Conservation (phyloP, 192 early-diverging fungal species). For the Gaertneriomyces sp. region DNA sequence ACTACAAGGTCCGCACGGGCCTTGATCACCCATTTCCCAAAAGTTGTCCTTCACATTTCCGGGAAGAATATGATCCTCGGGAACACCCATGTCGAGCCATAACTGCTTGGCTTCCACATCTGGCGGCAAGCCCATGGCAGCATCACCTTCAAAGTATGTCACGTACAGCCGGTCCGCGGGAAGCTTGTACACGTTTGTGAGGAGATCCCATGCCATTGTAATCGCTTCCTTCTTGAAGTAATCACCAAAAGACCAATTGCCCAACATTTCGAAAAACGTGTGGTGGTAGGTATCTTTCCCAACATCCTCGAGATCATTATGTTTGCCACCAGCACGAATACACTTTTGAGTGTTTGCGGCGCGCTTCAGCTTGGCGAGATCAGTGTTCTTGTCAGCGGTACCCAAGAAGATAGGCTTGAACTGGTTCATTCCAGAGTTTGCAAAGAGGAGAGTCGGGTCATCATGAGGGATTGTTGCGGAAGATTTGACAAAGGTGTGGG, state of each 20-base stretch:
- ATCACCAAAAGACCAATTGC: constrained; percentile 99
- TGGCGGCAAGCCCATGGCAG: constrained; percentile 68
- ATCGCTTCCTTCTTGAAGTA: constrained; percentile 98
- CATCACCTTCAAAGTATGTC: constrained; percentile 94
- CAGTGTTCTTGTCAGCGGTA: constrained; percentile 89
- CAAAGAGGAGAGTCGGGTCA: constrained; percentile 94
- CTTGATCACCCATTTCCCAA: constrained; percentile 98
- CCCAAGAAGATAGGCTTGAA: constrained; percentile 97
- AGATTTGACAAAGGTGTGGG: constrained; percentile 76
- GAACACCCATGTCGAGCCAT: constrained; percentile 87
- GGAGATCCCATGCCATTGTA: constrained; percentile 83
- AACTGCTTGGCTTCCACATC: constrained; percentile 88
- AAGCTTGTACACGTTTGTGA: constrained; percentile 80
- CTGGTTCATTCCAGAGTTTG: constrained; percentile 98
- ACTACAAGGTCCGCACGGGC: constrained; percentile 96
- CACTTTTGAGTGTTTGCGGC: constrained; percentile 98
- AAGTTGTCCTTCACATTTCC: constrained; percentile 95
- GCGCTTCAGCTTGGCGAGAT: constrained; percentile 82
- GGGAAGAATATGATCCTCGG: constrained; percentile 77
- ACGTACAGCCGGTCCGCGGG: constrained; percentile 89
- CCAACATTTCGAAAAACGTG: constrained; percentile 99
- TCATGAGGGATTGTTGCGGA: constrained; percentile 91
- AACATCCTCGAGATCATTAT: constrained; percentile 98
- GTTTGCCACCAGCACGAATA: constrained; percentile 99
- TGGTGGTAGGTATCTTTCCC: constrained; percentile 98